These are phyloP conservation scores for Beverwykella pulmonaria DNA, from an alignment of 495 filamentous ascomycete species.

Conservation along the genomic window DNA sequence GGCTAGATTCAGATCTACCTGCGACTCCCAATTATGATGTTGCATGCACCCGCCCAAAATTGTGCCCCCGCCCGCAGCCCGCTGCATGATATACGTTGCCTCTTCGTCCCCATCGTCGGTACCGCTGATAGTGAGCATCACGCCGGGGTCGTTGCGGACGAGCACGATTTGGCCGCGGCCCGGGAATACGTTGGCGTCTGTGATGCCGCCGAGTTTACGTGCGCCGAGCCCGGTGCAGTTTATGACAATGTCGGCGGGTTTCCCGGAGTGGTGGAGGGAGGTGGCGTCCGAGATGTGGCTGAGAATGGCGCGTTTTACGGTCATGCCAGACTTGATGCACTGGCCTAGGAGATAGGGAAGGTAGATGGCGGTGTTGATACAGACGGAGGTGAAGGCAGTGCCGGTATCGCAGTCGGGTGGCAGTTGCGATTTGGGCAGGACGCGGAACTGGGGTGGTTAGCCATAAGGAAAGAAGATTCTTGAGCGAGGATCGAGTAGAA, in stretches of 20 bases:
- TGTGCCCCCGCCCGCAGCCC: slow-evolving; percentile 75
- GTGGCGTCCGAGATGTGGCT: slow-evolving; percentile 75
- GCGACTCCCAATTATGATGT: slow-evolving; percentile 78
- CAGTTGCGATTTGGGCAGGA: slow-evolving; percentile 58
- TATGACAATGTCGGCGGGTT: slow-evolving; percentile 69
- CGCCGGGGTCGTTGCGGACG: slow-evolving; percentile 77
- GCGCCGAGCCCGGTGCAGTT: slow-evolving; percentile 87
- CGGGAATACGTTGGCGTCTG: slow-evolving; percentile 73
- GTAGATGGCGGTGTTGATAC: slow-evolving; percentile 88
- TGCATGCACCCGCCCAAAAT: slow-evolving; percentile 88
- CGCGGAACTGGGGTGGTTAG: slow-evolving; percentile 39
- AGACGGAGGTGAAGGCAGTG: slow-evolving; percentile 76
- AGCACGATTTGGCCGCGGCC: slow-evolving; percentile 85
- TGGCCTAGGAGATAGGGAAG: slow-evolving; percentile 80
- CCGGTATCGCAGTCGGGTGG: slow-evolving; percentile 65
- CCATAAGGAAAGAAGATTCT: not conserved
- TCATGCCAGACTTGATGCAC: slow-evolving; percentile 69
- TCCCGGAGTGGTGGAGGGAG: slow-evolving; percentile 62
- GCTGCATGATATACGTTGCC: slow-evolving; percentile 83
- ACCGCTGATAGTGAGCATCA: slow-evolving; percentile 71
- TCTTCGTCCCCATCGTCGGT: slow-evolving; percentile 82
- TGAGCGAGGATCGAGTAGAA: too few species aligned
- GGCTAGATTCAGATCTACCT: slow-evolving; percentile 79
- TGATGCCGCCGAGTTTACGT: slow-evolving; percentile 76
- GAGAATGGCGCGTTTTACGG: slow-evolving; percentile 63